Base-by-base conservation (phyloP, 2,329 filamentous ascomycete genomes). In the Coniella vitis region DNA sequence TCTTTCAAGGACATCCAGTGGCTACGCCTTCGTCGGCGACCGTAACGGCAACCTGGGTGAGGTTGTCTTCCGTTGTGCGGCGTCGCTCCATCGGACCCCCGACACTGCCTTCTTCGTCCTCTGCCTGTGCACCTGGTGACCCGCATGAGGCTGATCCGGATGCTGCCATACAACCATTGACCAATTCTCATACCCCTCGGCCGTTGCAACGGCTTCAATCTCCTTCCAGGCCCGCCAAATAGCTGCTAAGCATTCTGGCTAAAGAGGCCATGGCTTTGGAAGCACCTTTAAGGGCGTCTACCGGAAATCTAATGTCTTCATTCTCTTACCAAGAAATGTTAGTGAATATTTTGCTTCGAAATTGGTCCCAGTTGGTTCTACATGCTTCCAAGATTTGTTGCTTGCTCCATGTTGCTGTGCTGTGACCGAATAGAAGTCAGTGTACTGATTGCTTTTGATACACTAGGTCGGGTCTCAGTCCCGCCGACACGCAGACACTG, bases 201-300 rank as follows among this genome's bases (percentile, higher is more conserved):
- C 13, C 37, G 12, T 32, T 20, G 35, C 38, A 20, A 43, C 40
- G 36, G 45, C 25, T 25, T 36, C 40, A 38, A 45, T 25, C 35
- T 46, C 39, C 25, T 44, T 35, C 17, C 14, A 35, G 20, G 21
- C 36, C 25, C 19, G 19, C 20, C 32, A 29, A 14, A 19, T 21
- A 35, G 35, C 17, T 20, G 19, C 19, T 29, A 40, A 32, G 37
- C 34, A 31, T 34, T 14, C 22, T 51, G 52, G 45, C 45, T 51
- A 46, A 51, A 52, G 51, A 48, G 56, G 56, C 56, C 65, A 81
- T 81, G 78, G 78, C 78, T 63, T 70, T 83, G 63, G 75, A 80
- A 67, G 79, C 74, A 61, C 80, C 81, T 52, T 64, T 86, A 58
- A 71, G 80, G 60, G 77, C 79, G 54, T 84, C 82, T 53, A 77